These are phyloP conservation scores for Daldinia caldariorum DNA, from an alignment of 495 filamentous ascomycete species.

Conservation along the genomic window DNA sequence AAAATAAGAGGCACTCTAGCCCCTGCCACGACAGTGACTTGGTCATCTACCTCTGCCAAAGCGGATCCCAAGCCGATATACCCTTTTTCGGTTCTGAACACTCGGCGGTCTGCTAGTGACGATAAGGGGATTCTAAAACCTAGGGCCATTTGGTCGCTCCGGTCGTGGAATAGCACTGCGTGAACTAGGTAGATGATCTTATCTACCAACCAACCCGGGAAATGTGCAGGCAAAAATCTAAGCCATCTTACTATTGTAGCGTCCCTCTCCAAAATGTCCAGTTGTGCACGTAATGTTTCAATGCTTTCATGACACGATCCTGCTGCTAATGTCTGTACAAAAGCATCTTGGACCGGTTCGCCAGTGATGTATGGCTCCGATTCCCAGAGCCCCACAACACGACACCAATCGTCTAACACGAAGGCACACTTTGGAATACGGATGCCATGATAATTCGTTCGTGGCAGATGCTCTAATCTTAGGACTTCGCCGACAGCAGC, in stretches of 20 bases:
- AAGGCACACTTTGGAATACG: conserved; percentile 37
- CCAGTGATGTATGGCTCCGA: conserved; percentile 19
- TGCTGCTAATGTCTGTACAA: conserved; percentile 29
- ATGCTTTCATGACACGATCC: conserved; percentile 29
- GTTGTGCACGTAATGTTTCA: conserved; percentile 23
- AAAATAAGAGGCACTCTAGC: conserved; percentile 34
- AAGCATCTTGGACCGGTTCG: conserved; percentile 35
- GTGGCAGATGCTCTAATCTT: conserved; percentile 28
- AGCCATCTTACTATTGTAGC: conserved; percentile 31
- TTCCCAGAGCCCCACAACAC: conserved; percentile 11
- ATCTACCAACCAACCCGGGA: conserved; percentile 32
- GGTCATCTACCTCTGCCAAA: conserved; percentile 31
- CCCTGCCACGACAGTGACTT: conserved; percentile 37
- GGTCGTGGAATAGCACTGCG: conserved; percentile 24
- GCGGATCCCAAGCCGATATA: conserved; percentile 39
- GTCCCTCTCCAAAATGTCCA: conserved; percentile 32
- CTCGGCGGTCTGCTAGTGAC: conserved; percentile 36
- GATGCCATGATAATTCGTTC: conserved; percentile 30
- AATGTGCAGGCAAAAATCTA: conserved; percentile 7
- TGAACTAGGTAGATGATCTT: conserved; percentile 23
- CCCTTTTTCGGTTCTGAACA: conserved; percentile 33
- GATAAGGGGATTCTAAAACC: conserved; percentile 34
- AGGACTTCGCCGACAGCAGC: conserved; percentile 31
- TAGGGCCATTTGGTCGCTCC: conserved; percentile 33
- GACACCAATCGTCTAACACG: conserved; percentile 30